A percentile compares a stretch with the other conserved stretches of the same genome.
Conservation (phyloP, 805 yeast genomes). For the Candida cerambycidarum region DNA sequence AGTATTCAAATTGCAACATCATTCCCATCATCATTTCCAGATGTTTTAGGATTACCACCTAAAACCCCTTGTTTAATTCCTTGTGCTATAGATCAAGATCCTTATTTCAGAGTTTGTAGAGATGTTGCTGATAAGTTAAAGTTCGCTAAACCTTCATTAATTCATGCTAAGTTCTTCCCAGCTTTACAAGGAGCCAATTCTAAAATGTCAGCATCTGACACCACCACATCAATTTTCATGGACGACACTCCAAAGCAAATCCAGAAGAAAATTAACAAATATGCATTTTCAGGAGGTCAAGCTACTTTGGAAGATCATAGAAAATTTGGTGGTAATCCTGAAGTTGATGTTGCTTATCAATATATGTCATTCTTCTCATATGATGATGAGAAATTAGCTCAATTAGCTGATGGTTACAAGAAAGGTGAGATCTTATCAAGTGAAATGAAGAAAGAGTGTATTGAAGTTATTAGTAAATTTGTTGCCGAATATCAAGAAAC, state of each 20-base stretch:
- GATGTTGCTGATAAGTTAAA: conserved; percentile 95
- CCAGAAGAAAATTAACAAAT: conserved; percentile 91
- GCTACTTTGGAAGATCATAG: conserved; percentile 89
- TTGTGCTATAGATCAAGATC: conserved; percentile 99
- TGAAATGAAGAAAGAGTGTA: conserved; percentile 88
- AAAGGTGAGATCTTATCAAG: conserved; percentile 86
- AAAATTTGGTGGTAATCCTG: conserved; percentile 87
- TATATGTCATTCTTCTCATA: conserved; percentile 85
- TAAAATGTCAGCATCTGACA: conserved; percentile 95
- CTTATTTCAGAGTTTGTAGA: conserved; percentile 94
- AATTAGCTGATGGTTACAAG: conserved; percentile 63
- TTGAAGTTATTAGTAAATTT: conserved; percentile 73
- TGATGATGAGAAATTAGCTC: conserved; percentile 76
- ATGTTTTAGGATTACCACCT: conserved; percentile 76
- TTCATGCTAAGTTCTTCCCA: conserved; percentile 96
- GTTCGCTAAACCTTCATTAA: conserved; percentile 85
- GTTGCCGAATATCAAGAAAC: conserved; percentile 80
- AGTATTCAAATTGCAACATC: conserved; percentile 95
- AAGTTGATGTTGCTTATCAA: conserved; percentile 93
- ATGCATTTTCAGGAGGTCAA: conserved; percentile 95
- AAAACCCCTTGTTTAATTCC: conserved; percentile 97
- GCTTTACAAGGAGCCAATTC: conserved; percentile 96
- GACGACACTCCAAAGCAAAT: conserved; percentile 91
- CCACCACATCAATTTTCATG: conserved; percentile 89
- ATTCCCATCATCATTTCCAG: conserved; percentile 95